Conservation (phyloP, 331 rosid genomes). For the Malus hybrid region DNA sequence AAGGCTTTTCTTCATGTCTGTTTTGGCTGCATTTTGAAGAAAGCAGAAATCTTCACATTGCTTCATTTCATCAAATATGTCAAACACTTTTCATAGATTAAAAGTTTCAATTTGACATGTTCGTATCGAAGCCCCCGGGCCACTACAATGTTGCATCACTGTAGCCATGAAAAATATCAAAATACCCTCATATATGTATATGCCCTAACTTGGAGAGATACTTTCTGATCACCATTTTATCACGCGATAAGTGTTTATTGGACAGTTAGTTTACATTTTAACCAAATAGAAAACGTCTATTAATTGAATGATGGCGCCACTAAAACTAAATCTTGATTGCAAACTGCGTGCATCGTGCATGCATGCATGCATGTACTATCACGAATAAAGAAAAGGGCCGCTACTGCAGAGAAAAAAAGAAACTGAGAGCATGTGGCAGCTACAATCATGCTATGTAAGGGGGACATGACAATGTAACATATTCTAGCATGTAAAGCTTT, state of each 20-base stretch:
- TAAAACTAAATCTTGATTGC: too few species aligned
- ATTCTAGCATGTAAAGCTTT: constrained; percentile 29
- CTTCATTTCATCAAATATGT: neutral
- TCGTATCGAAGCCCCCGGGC: neutral
- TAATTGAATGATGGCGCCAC: too few species aligned
- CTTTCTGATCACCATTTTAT: too few species aligned
- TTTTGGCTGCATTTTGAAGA: neutral
- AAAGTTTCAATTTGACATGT: neutral
- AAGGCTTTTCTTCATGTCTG: neutral
- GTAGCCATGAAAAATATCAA: neutral
- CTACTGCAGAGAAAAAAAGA: neutral
- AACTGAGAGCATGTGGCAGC: constrained; percentile 35
- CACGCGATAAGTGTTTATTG: too few species aligned
- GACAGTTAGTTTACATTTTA: too few species aligned
- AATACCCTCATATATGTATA: too few species aligned
- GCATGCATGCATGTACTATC: neutral
- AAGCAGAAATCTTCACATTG: neutral
- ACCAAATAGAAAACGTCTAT: too few species aligned
- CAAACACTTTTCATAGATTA: neutral
- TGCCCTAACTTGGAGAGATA: too few species aligned
- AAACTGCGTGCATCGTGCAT: neutral
- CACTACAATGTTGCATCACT: too few species aligned
- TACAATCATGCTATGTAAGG: constrained; percentile 24
- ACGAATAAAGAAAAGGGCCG: neutral
- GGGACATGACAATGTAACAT: constrained; percentile 28